Evolutionary conservation across 371 early-diverging fungal species (phyloP).

Genomic region (Mortierella sp.): DNA sequence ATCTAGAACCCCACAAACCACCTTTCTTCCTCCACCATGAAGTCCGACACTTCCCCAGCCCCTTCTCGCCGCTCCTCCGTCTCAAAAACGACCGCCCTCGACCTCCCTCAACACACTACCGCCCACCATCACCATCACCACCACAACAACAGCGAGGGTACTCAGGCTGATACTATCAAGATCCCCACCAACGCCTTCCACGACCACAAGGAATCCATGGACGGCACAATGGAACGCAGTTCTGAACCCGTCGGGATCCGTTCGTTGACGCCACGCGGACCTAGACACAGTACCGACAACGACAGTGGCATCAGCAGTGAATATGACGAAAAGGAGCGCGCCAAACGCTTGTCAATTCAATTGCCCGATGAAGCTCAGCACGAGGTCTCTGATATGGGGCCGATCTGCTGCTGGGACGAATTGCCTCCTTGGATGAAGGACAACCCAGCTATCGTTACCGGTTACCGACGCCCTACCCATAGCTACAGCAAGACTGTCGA

Average conservation of each 20-base stretch:
- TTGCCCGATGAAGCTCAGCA: constrained; percentile 18
- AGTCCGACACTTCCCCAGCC: constrained; percentile 10
- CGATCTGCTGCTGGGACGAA: constrained; percentile 66
- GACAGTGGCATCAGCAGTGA: constrained; percentile 11
- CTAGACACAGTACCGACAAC: neutral
- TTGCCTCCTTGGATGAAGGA: constrained; percentile 86
- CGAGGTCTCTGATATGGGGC: constrained; percentile 22
- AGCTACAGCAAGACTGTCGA: constrained; percentile 79
- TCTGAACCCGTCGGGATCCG: constrained; percentile 24
- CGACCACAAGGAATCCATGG: constrained; percentile 13
- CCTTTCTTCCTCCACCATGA: constrained; percentile 11
- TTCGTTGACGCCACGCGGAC: constrained; percentile 15
- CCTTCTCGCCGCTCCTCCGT: constrained; percentile 28
- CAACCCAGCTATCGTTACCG: constrained; percentile 76
- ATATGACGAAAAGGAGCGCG: constrained; percentile 14
- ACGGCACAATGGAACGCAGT: neutral
- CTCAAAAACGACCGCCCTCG: constrained; percentile 38
- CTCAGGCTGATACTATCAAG: constrained; percentile 7
- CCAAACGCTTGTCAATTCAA: neutral
- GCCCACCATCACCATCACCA: constrained; percentile 18
- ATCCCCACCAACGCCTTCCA: neutral
- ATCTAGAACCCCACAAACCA: constrained; percentile 4
- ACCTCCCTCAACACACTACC: constrained; percentile 7
- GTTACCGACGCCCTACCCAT: constrained; percentile 85
- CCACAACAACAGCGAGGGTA: constrained; percentile 11